Conservation (phyloP, 345 rosid species). For the Geranium brycei region DNA sequence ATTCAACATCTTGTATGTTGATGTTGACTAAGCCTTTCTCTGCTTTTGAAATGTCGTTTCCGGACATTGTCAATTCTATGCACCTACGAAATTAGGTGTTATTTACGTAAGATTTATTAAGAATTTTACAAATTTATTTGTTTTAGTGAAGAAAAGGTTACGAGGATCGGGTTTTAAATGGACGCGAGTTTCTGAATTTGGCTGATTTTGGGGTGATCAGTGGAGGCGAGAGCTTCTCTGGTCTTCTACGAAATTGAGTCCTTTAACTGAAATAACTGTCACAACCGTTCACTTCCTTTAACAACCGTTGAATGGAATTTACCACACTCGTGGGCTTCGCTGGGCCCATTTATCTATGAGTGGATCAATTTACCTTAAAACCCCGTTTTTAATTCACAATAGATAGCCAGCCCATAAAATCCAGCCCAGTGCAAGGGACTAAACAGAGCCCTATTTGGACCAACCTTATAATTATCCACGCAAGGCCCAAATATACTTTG, state of each 20-base stretch:
- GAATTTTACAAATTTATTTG: too few relatives aligned
- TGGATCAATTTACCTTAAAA: too few relatives aligned
- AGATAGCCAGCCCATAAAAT: too few relatives aligned
- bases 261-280: background rate
- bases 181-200: background rate
- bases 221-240: background rate
- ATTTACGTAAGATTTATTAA: too few relatives aligned
- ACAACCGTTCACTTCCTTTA: background rate
- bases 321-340: background rate
- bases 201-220: background rate
- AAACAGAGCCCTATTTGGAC: too few relatives aligned
- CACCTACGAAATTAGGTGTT: too few relatives aligned
- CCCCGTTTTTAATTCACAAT: too few relatives aligned
- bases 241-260: background rate
- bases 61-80: background rate
- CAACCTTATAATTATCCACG: too few relatives aligned
- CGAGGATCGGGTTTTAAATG: background rate
- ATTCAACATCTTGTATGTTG: background rate
- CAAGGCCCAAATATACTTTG: too few relatives aligned
- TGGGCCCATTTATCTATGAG: background rate
- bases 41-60: background rate
- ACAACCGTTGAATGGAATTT: background rate
- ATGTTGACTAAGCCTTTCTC: background rate
- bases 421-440: too few relatives aligned
- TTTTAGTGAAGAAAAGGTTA: too few relatives aligned